Percentiles rank a stretch among this genome's conserved stretches.
phyloP scores from a whole-genome alignment of 2,329 filamentous ascomycete species.

The Colletotrichum simmondsii region DNA sequence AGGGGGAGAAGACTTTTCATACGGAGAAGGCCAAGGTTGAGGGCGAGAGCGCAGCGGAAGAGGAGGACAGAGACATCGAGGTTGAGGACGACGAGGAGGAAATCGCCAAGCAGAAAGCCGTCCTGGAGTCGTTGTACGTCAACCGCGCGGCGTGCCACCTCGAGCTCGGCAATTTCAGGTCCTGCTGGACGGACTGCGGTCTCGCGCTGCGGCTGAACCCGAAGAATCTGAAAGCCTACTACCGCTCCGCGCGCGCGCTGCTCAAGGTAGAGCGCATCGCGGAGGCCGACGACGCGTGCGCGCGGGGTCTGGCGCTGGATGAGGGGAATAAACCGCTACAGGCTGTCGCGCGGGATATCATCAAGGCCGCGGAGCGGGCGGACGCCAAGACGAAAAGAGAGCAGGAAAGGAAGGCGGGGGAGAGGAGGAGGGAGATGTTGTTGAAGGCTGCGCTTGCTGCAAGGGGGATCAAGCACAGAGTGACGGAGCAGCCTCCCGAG shows the following conservation, averaged over 20 bases:
- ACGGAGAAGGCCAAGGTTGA: constrained; percentile 43
- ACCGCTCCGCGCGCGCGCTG: constrained; percentile 83
- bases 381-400: constrained; percentile 67
- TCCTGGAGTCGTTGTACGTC: constrained; percentile 81
- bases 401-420: constrained; percentile 63
- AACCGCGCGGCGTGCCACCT: constrained; percentile 94
- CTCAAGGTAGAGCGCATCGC: constrained; percentile 80
- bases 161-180: constrained; percentile 88
- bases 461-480: constrained; percentile 68
- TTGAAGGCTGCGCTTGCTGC: constrained; percentile 75
- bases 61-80: constrained; percentile 50
- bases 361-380: constrained; percentile 64
- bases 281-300: constrained; percentile 85
- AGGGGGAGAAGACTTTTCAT: constrained; percentile 41
- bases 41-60: constrained; percentile 41
- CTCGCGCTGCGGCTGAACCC: constrained; percentile 82
- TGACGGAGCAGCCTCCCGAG: constrained; percentile 79
- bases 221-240: constrained; percentile 88
- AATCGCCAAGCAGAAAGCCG: constrained; percentile 66
- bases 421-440: constrained; percentile 67
- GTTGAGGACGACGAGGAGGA: constrained; percentile 68
- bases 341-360: constrained; percentile 71
- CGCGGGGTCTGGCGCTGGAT: constrained; percentile 79
- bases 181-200: constrained; percentile 86
- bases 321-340: constrained; percentile 74